Conservation (phyloP, 768 basidiomycete genomes). For the Cystofilobasidium capitatum region DNA sequence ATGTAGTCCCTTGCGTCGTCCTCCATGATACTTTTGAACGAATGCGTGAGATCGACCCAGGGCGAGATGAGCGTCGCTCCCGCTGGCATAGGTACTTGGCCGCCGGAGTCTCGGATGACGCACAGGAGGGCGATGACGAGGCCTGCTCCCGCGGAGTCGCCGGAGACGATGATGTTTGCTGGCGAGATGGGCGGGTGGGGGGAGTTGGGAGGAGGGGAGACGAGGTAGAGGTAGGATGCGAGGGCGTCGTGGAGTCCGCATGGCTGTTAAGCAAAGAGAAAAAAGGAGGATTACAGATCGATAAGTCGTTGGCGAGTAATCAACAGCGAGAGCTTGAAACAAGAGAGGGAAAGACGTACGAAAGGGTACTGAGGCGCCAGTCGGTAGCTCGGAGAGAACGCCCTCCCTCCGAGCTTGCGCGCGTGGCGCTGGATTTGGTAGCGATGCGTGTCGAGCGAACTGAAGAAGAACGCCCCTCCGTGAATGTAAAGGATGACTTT, state of each 20-base stretch:
- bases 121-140: conserved; percentile 64
- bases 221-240: conserved; percentile 37
- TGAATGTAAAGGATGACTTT: conserved; percentile 38
- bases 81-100: conserved; percentile 63
- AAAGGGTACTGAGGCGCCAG: conserved; percentile 39
- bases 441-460: conserved; percentile 39
- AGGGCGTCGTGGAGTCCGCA: conserved; percentile 33
- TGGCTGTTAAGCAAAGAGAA: too few relatives aligned
- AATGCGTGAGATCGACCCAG: conserved; percentile 85
- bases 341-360: conserved; percentile 28
- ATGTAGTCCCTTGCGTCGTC: conserved; percentile 15
- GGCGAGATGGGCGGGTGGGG: conserved; percentile 72
- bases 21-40: conserved; percentile 49
- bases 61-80: conserved; percentile 85
- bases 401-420: conserved; percentile 39
- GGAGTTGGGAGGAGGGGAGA: conserved; percentile 47
- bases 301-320: not conserved
- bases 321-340: not conserved
- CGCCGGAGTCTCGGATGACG: conserved; percentile 63
- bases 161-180: conserved; percentile 64
- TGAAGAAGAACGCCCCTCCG: conserved; percentile 40
- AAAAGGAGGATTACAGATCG: not conserved
- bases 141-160: conserved; percentile 90
- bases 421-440: conserved; percentile 41
- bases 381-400: conserved; percentile 37